Evolutionary conservation across 495 filamentous ascomycete genomes (phyloP).

Genomic region (Penicillium arizonense): DNA sequence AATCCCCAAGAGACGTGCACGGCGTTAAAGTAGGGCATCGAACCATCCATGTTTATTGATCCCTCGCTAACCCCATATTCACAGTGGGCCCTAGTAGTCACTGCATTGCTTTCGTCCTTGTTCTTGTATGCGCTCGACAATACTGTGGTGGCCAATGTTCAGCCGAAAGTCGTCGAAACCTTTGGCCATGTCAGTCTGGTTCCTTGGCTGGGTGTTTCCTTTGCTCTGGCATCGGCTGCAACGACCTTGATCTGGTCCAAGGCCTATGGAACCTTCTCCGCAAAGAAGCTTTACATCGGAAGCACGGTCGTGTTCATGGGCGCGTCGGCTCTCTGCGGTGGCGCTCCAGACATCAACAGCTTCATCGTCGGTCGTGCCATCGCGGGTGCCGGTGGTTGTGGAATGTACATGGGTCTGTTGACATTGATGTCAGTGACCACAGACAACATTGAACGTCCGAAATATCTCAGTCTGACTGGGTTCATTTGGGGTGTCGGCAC

Average conservation of each 20-base stretch:
- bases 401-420: slow-evolving; percentile 37
- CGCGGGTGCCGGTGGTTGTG: slow-evolving; percentile 32
- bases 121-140: slow-evolving; percentile 61
- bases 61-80: background rate
- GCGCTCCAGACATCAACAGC: slow-evolving; percentile 48
- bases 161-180: slow-evolving; percentile 47
- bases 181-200: slow-evolving; percentile 55
- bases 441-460: slow-evolving; percentile 29
- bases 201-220: slow-evolving; percentile 55
- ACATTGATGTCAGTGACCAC: slow-evolving; percentile 32
- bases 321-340: slow-evolving; percentile 55
- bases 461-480: slow-evolving; percentile 32
- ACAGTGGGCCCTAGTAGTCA: slow-evolving; percentile 34
- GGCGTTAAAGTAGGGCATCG: background rate
- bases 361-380: slow-evolving; percentile 55
- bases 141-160: slow-evolving; percentile 61
- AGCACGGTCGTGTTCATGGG: slow-evolving; percentile 49
- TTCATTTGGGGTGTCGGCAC: slow-evolving; percentile 52
- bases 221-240: slow-evolving; percentile 45
- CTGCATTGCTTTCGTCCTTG: slow-evolving; percentile 43
- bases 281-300: slow-evolving; percentile 53
- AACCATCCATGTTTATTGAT: background rate
- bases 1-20: background rate
- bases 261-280: slow-evolving; percentile 50
- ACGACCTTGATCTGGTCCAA: slow-evolving; percentile 45